Conservation (phyloP, 1,139 yeast species). For the Candida tetrigidarum region DNA sequence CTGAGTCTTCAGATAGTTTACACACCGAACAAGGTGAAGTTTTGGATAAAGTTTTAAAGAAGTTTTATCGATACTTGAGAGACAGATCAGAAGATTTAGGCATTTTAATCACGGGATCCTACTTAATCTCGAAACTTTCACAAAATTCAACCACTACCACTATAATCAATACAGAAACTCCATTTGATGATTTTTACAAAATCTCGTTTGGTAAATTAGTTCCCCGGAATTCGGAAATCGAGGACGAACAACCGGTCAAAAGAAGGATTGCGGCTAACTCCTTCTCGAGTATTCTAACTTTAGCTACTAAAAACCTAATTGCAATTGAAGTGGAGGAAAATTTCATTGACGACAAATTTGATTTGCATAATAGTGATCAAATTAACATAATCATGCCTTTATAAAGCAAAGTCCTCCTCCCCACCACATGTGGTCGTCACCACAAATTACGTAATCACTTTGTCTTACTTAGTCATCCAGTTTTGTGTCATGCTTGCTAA, state of each 20-base stretch:
- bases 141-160: constrained; percentile 5
- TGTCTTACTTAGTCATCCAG: too few relatives aligned
- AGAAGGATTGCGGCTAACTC: constrained; percentile 40
- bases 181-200: constrained; percentile 7
- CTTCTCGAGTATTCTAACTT: constrained; percentile 41
- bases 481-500: too few relatives aligned
- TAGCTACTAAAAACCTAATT: constrained; percentile 28
- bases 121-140: constrained; percentile 3
- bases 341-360: background rate
- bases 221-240: constrained; percentile 17
- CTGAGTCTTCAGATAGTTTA: background rate
- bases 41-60: constrained; percentile 5
- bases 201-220: constrained; percentile 23
- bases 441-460: background rate
- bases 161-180: constrained; percentile 12
- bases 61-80: constrained; percentile 10
- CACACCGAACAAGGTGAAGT: background rate
- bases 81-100: constrained; percentile 10
- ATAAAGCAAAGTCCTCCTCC: background rate
- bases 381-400: constrained; percentile 10
- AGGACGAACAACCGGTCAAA: constrained; percentile 20
- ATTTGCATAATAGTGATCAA: constrained; percentile 2
- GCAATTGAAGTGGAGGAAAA: constrained; percentile 4
- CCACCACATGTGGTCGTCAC: background rate
- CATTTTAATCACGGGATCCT: constrained; percentile 2